Base-by-base conservation (phyloP, 2,329 filamentous ascomycete species). In the Curvularia verruculosa region DNA sequence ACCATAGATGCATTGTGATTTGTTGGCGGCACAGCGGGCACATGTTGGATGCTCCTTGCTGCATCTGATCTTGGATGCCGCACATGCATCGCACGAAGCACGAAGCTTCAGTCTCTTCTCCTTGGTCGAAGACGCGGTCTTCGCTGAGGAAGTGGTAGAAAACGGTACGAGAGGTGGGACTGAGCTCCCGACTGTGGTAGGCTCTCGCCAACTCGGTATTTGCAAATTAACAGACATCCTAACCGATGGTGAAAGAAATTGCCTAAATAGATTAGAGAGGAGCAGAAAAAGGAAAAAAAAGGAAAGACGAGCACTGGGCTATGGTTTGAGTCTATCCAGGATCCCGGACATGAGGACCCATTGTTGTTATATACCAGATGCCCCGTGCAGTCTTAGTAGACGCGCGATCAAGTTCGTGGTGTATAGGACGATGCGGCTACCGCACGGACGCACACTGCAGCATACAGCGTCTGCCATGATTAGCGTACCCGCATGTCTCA, bases 61-160 rank as follows among this genome's bases (percentile, higher is more conserved):
- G 61, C 73, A 75, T 54, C 74, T 75, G 49, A 75, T 70, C 54
- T 76, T 76, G 6, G 72, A 73, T n/a, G 70, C 66, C n/a, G 73
- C 71, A 63, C 73, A 76, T 7, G 69, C 66, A 61, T 76, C 71
- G 61, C 73, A 75, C 12, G 72, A 75, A 51, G 70, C 72, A 60
- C 73, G 66, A 18, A 76, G 69, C 56, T 76, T 76, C 18, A 64
- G 63, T 49, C 57, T 66, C 49, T 64, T 64, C 49, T 72, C 57
- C 49, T 56, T 62, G 26, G 52, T 37, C 40, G 47, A 46, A 52
- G 53, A 55, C 34, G 61, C 50, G n/a, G 60, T 43, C 31, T 58
- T 66, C 7, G 69, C 63, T 51, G 63, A 61, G 52, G 67, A 64
- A 18, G 63, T 68, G 41, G 67, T 65, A 13, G 61, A 60, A 23